Conservation (phyloP, 306 rosid genomes). For the Trichosanthes cucumerina region DNA sequence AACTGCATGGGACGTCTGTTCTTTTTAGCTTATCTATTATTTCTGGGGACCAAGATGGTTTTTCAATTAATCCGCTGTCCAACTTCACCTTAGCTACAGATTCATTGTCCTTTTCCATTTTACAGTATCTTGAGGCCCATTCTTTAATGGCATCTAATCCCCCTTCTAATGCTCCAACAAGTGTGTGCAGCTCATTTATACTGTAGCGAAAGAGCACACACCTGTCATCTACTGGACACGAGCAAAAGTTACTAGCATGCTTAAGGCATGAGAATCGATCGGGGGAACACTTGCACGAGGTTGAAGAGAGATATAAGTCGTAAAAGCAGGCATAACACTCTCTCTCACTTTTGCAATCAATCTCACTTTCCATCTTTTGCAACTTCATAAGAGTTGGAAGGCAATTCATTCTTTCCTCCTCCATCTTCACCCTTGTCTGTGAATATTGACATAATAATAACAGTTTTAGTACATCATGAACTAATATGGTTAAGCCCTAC, state of each 20-base stretch:
- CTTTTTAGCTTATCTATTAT: conserved; percentile 35
- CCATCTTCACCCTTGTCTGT: conserved; percentile 65
- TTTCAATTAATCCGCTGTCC: conserved; percentile 27
- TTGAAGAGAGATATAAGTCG: conserved; percentile 74
- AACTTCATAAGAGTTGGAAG: conserved; percentile 47
- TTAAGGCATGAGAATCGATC: conserved; percentile 66
- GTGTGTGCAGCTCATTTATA: conserved; percentile 37
- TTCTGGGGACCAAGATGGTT: conserved; percentile 23
- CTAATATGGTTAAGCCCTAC: not conserved
- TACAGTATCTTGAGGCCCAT: conserved; percentile 30
- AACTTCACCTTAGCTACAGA: conserved; percentile 22
- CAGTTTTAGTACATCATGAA: not conserved
- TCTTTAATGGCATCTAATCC: conserved; percentile 25
- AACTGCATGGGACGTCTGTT: conserved; percentile 29
- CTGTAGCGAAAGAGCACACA: conserved; percentile 52
- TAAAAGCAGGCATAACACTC: conserved; percentile 84
- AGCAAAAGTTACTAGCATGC: conserved; percentile 55
- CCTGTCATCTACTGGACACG: conserved; percentile 42
- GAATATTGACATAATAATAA: conserved; percentile 3
- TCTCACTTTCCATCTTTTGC: conserved; percentile 60
- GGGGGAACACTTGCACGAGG: conserved; percentile 71
- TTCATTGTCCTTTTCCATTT: conserved; percentile 15
- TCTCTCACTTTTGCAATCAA: conserved; percentile 58
- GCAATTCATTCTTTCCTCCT: conserved; percentile 55
- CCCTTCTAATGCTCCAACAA: conserved; percentile 69